Conservation (phyloP, 371 early-diverging fungal species). For the Lichtheimia ramosa region DNA sequence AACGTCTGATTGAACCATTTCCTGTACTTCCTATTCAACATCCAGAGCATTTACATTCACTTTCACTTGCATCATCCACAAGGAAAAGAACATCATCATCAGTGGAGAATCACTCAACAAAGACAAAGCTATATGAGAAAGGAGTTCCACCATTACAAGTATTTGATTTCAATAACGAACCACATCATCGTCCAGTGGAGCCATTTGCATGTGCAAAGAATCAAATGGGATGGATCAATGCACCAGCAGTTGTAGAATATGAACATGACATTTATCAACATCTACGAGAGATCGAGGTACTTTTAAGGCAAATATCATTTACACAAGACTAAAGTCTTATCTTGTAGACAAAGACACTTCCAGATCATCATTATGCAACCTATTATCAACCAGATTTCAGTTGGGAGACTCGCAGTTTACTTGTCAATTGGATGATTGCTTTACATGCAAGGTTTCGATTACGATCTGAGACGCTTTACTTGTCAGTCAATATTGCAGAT, state of each 20-base stretch:
- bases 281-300: slow-evolving; percentile 76
- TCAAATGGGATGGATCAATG: slow-evolving; percentile 52
- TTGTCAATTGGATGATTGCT: slow-evolving; percentile 85
- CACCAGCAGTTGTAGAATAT: slow-evolving; percentile 91
- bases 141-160: no score
- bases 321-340: neutral
- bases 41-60: no score
- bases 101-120: no score
- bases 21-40: no score
- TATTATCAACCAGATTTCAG: slow-evolving; percentile 63
- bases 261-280: slow-evolving; percentile 87
- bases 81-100: no score
- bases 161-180: no score
- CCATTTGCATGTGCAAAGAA: no score
- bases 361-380: slow-evolving; percentile 79
- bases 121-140: no score
- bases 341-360: slow-evolving; percentile 35
- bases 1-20: no score
- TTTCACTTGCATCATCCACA: no score
- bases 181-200: no score
- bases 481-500: slow-evolving; percentile 97
- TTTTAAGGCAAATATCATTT: neutral
- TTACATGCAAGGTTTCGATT: slow-evolving; percentile 88
- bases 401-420: slow-evolving; percentile 91
- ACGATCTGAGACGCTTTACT: slow-evolving; percentile 93